Conservation (phyloP, 768 basidiomycete genomes). For the Termitomyces sp. region DNA sequence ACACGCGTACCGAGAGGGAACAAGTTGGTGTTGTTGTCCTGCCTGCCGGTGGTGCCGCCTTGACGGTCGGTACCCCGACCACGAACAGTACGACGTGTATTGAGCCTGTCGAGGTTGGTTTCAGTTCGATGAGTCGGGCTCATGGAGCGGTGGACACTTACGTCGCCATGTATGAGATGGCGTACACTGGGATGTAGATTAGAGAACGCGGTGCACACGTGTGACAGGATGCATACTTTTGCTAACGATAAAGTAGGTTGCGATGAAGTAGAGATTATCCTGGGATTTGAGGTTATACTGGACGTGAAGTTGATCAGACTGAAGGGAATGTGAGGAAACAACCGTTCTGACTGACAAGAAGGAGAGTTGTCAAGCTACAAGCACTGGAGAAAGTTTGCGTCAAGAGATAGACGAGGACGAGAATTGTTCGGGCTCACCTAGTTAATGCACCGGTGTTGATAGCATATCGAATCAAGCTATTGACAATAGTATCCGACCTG, state of each 20-base stretch:
- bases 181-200: conserved; percentile 39
- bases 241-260: conserved; percentile 58
- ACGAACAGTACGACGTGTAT: conserved; percentile 48
- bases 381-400: conserved; percentile 21
- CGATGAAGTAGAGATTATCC: conserved; percentile 56
- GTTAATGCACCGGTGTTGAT: conserved; percentile 64
- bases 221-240: conserved; percentile 41
- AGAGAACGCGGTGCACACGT: neutral
- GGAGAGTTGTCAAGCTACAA: conserved; percentile 43
- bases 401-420: neutral
- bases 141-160: conserved; percentile 22
- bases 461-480: conserved; percentile 50
- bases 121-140: neutral
- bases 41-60: conserved; percentile 20
- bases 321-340: neutral
- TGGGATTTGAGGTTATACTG: conserved; percentile 51
- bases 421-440: conserved; percentile 28
- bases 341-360: conserved; percentile 37
- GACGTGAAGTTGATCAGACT: neutral
- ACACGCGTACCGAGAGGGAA: conserved; percentile 43
- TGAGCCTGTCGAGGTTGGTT: conserved; percentile 34
- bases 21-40: conserved; percentile 39
- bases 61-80: conserved; percentile 51
- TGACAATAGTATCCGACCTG: conserved; percentile 58
- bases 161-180: conserved; percentile 61